A percentile compares a stretch with the other conserved stretches of the same genome.
phyloP scores from a whole-genome alignment of 1,284 basidiomycete species.

The Takashimella koratensis region DNA sequence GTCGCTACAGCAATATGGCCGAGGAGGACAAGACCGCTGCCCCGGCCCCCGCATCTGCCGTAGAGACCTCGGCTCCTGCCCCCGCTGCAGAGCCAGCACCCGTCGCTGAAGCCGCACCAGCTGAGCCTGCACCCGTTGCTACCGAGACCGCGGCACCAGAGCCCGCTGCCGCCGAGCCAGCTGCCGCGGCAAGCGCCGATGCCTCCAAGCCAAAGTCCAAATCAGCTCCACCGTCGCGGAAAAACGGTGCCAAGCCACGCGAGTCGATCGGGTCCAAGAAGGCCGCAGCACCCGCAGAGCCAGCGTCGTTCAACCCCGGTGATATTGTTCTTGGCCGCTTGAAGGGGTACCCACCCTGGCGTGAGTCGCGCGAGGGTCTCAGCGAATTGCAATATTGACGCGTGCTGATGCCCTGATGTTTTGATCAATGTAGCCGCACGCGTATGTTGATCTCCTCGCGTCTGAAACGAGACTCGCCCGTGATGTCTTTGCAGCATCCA shows the following conservation, averaged over 20 bases:
- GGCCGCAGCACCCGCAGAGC: constrained; percentile 9
- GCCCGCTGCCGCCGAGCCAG: constrained; percentile 1
- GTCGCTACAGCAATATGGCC: constrained; percentile 1
- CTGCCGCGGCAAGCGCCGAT: constrained; percentile 5
- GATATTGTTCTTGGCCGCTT: constrained; percentile 90
- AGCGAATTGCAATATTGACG: background rate
- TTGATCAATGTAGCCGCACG: constrained; percentile 12
- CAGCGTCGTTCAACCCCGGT: constrained; percentile 55
- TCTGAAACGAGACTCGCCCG: background rate
- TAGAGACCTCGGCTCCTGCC: constrained; percentile 9
- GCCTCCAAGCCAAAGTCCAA: constrained; percentile 5
- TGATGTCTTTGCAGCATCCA: background rate
- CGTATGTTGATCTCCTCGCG: constrained; percentile 6
- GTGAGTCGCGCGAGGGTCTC: constrained; percentile 30
- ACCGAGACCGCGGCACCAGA: constrained; percentile 4
- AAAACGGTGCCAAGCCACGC: constrained; percentile 4
- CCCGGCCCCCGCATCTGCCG: constrained; percentile 5
- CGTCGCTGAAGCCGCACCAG: background rate
- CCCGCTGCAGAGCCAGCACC: background rate
- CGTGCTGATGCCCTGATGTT: background rate
- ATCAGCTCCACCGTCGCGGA: constrained; percentile 8
- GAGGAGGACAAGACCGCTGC: background rate
- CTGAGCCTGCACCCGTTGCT: constrained; percentile 3
- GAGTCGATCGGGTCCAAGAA: constrained; percentile 11
- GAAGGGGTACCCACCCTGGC: constrained; percentile 89